Percentiles rank a stretch among this genome's conserved stretches.
phyloP scores from a whole-genome alignment of 2,329 filamentous ascomycete species.

The Neospermospora avenae region DNA sequence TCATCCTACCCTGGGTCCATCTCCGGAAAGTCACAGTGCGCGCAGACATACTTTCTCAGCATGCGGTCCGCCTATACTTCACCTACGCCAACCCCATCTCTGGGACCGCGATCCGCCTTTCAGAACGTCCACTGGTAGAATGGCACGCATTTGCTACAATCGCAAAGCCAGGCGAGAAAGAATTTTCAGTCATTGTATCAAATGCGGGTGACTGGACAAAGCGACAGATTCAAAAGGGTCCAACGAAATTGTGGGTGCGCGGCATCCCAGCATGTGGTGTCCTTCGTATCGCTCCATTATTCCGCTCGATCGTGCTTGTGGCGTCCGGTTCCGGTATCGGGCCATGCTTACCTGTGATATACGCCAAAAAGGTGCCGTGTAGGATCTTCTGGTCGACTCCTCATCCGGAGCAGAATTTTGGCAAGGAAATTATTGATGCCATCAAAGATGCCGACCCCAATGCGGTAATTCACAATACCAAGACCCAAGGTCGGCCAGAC shows the following conservation, averaged over 20 bases:
- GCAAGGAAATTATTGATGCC: slow-evolving; percentile 33
- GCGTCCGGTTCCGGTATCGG: slow-evolving; percentile 73
- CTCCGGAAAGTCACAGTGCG: slow-evolving; percentile 65
- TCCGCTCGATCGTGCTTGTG: slow-evolving; percentile 62
- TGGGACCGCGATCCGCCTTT: slow-evolving; percentile 56
- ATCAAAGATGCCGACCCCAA: slow-evolving; percentile 35
- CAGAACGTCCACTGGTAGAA: slow-evolving; percentile 61
- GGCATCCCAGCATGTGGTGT: slow-evolving; percentile 66
- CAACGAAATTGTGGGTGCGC: slow-evolving; percentile 62
- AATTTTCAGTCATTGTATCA: slow-evolving; percentile 67
- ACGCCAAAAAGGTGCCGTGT: slow-evolving; percentile 23
- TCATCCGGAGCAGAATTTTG: slow-evolving; percentile 36
- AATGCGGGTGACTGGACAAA: slow-evolving; percentile 75
- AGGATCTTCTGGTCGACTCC: slow-evolving; percentile 39
- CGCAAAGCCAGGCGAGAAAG: slow-evolving; percentile 52
- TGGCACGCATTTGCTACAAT: slow-evolving; percentile 78
- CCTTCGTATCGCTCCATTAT: slow-evolving; percentile 63
- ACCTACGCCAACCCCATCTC: slow-evolving; percentile 57
- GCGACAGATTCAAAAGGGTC: slow-evolving; percentile 58
- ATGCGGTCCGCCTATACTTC: slow-evolving; percentile 71
- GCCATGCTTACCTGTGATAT: slow-evolving; percentile 49
- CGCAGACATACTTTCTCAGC: slow-evolving; percentile 64
- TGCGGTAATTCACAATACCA: slow-evolving; percentile 38
- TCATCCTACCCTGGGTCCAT: slow-evolving; percentile 70
- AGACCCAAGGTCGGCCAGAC: slow-evolving; percentile 35